Base-by-base conservation (phyloP, 2,329 filamentous ascomycete genomes). In the Trichoderma oligosporum region DNA sequence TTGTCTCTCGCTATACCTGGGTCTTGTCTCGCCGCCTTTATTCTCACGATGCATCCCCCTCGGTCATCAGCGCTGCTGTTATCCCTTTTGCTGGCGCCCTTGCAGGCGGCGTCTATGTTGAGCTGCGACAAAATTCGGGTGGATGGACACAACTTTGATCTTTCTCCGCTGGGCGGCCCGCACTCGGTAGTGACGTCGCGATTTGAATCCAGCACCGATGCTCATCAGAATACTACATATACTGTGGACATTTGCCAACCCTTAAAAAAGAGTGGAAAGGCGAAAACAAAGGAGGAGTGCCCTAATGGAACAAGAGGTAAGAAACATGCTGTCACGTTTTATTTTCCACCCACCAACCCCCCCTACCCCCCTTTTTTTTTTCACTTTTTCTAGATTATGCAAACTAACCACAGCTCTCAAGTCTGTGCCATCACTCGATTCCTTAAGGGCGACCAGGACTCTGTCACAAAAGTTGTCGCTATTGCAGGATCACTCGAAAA, bases 191-290 rank as follows among this genome's bases (percentile, higher is more conserved):
- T 89, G 55, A 82, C 82, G 47, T 77, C 75, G 66, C 77, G 77
- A 63, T 76, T 78, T 61, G 72, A 79, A 31, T 78, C 79, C 18
- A 79, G 76, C 14, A 76, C 77, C 14, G 76, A 82, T 25, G 78
- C 77, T 60, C 67, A 73, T 52, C 63, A 64, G 57, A 94, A 94
- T 71, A 90, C 85, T 24, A 93, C 89, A 41, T 95, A 91, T 71
- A 92, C 89, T 1, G 69, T 95, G 57, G 88, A 95, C 66, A 78
- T 95, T 47, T 96, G 91, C 74, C 73, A 77, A 52, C 78, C 82
- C 6, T 74, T 96, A 62, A 82, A 82, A 70, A 81, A 82, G 68
- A 80, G 78, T 48, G 82, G 82, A 41, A 81, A 81, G 22, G 74
- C 77, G 1, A 73, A 76, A 16, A 78, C 80, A 63, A 72, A 77